These are phyloP conservation scores for Pestalotiopsis sp. DNA, from an alignment of 2,329 filamentous ascomycete species.

Conservation along the genomic window DNA sequence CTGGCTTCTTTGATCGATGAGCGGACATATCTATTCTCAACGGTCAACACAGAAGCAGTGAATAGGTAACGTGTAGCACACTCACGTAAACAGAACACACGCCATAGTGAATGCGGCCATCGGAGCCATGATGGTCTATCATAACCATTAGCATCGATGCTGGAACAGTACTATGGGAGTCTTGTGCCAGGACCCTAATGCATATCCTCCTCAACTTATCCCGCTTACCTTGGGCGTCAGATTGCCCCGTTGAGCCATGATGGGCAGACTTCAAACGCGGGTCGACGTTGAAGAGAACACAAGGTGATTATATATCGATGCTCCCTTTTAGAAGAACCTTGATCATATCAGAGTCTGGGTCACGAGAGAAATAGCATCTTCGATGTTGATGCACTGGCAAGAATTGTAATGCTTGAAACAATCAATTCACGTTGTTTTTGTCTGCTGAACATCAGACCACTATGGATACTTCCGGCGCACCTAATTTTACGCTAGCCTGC, in stretches of 20 bases:
- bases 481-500: background rate
- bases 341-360: background rate
- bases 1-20: constrained; percentile 15
- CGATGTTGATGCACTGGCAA: background rate
- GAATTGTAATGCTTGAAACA: background rate
- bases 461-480: background rate
- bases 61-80: too few species aligned
- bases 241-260: constrained; percentile 8
- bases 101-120: constrained; percentile 16
- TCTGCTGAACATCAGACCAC: background rate
- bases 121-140: constrained; percentile 13
- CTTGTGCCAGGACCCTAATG: background rate
- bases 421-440: background rate
- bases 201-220: too few species aligned
- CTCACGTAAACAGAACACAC: constrained; percentile 12
- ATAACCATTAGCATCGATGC: background rate
- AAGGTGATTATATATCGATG: background rate
- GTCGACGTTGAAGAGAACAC: background rate
- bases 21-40: constrained; percentile 2
- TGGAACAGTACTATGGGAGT: background rate
- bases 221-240: constrained; percentile 12
- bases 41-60: too few species aligned
- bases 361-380: background rate
- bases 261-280: background rate
- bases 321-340: accelerated